Evolutionary conservation across 352 stramenopile genomes (phyloP).

Genomic region (Halophytophthora polymorphica): DNA sequence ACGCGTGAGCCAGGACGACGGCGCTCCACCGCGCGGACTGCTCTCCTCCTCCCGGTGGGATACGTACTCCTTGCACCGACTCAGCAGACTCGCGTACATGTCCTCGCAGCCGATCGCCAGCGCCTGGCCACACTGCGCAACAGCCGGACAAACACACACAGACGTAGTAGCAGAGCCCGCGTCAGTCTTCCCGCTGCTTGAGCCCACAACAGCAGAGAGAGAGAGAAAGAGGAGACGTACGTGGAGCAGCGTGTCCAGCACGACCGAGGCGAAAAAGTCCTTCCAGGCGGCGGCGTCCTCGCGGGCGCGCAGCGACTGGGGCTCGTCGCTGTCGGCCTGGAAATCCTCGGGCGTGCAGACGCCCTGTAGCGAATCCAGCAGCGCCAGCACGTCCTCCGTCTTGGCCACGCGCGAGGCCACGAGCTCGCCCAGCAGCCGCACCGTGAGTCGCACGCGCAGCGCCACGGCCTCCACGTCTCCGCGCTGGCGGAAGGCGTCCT

Average conservation of each 20-base stretch:
- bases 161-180: too few species aligned
- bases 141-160: neutral
- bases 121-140: slow-evolving; percentile 37
- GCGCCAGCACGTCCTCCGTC: slow-evolving; percentile 51
- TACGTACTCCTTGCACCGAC: slow-evolving; percentile 70
- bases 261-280: slow-evolving; percentile 68
- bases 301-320: slow-evolving; percentile 27
- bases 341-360: slow-evolving; percentile 67
- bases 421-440: slow-evolving; percentile 65
- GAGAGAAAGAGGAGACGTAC: slow-evolving; percentile 18
- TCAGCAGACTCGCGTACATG: slow-evolving; percentile 66
- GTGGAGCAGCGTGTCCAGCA: slow-evolving; percentile 70
- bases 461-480: slow-evolving; percentile 43
- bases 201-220: too few species aligned
- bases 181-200: too few species aligned
- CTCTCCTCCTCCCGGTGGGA: slow-evolving; percentile 56
- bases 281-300: slow-evolving; percentile 70
- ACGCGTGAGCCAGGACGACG: slow-evolving; percentile 65
- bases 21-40: slow-evolving; percentile 46
- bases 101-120: slow-evolving; percentile 44
- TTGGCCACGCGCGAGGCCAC: slow-evolving; percentile 56
- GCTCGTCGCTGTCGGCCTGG: slow-evolving; percentile 41
- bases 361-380: slow-evolving; percentile 61
- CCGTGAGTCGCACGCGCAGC: slow-evolving; percentile 48
- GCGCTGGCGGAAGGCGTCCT: slow-evolving; percentile 19